Conservation (phyloP, 2,329 filamentous ascomycete species). For the Colletotrichum musae region DNA sequence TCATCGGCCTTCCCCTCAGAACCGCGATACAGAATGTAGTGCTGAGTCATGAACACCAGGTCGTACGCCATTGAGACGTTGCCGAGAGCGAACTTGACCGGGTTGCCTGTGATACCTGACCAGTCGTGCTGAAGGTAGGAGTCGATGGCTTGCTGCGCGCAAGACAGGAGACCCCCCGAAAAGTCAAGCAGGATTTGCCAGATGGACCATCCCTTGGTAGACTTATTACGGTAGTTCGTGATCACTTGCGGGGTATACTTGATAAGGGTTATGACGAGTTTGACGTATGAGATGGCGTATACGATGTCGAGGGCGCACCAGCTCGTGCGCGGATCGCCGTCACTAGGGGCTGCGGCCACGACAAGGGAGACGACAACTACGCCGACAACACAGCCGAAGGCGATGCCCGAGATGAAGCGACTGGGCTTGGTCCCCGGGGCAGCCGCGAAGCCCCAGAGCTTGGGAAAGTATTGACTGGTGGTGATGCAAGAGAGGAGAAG, state of each 20-base stretch:
- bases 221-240: slow-evolving; percentile 87
- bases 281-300: slow-evolving; percentile 86
- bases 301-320: slow-evolving; percentile 77
- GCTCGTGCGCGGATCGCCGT: slow-evolving; percentile 56
- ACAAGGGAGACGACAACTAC: slow-evolving; percentile 66
- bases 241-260: slow-evolving; percentile 94
- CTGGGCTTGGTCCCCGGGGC: slow-evolving; percentile 69
- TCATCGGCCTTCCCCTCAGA: slow-evolving; percentile 42
- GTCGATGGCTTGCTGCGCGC: slow-evolving; percentile 87
- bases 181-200: slow-evolving; percentile 87
- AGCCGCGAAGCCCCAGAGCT: slow-evolving; percentile 83
- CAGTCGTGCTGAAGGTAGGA: slow-evolving; percentile 88
- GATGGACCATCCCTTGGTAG: slow-evolving; percentile 91
- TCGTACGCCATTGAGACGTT: slow-evolving; percentile 92
- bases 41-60: slow-evolving; percentile 87
- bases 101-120: slow-evolving; percentile 92
- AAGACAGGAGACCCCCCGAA: slow-evolving; percentile 83
- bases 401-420: slow-evolving; percentile 76
- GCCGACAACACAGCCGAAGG: slow-evolving; percentile 76
- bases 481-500: slow-evolving; percentile 79
- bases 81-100: slow-evolving; percentile 88
- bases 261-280: slow-evolving; percentile 87
- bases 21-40: slow-evolving; percentile 81
- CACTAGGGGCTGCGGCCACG: slow-evolving; percentile 56
- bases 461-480: slow-evolving; percentile 83